Base-by-base conservation (phyloP, 176 grass and related monocot species). In the Oryza glaberrima region DNA sequence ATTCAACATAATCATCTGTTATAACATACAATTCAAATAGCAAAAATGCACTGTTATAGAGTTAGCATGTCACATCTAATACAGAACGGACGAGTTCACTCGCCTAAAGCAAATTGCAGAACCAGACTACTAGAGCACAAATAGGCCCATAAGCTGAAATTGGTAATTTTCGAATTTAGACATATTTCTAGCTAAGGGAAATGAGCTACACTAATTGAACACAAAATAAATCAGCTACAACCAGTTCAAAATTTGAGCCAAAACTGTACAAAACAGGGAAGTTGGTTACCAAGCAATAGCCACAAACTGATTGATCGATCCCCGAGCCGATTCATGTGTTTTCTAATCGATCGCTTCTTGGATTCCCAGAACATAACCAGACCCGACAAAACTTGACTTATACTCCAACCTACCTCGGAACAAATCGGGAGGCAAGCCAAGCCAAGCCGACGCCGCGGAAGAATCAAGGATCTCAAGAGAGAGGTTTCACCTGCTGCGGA, bases 401-500 rank as follows among this genome's bases (percentile, higher is more conserved):
- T 43, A 79, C 22, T 60, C 81, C 12, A 36, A 14, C 9, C 56
- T 9, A 88, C 51, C 17, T 5, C n/a, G 28, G 14, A 30, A 38
- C 36, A 23, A 61, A 66, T 47, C 25, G 2, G 2, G 38, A 3
- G 43, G 7, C 51, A 23, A 64, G 34, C 22, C 17, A 70, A 77
- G n/a, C 23, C 6, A 32, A 32, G 35, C 35, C 4, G 6, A 15
- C 10, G 56, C 56, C 20, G 56, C 19, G 56, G 56, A 8, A 22
- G n/a, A 9, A 61, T 2, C 20, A 5, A n/a, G 1, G 7, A 60
- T 20, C 54, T 3, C 4, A 48, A 41, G 79, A 69, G 71, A 20
- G 16, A 67, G 1, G 3, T 79, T 79, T 9, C 81, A 94, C 92
- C 84, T 94, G 92, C 61, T 92, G 87, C 25, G 92, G 89, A 72